Conservation (phyloP, 2,329 filamentous ascomycete genomes). For the Ophiosphaerella narmari region DNA sequence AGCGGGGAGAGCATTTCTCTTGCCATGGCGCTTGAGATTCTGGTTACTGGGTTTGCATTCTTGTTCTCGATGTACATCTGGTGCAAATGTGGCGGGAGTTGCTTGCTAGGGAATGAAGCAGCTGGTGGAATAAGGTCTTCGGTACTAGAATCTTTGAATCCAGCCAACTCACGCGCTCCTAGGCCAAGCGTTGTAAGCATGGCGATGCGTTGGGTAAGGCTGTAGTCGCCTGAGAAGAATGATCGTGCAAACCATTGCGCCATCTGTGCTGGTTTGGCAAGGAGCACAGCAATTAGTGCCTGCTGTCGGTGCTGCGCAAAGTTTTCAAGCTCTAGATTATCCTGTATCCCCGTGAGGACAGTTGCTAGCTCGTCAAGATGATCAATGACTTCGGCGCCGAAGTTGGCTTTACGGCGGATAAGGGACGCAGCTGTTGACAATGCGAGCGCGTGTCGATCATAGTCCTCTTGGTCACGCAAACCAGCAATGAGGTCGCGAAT, state of each 20-base stretch:
- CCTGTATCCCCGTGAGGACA: constrained; percentile 77
- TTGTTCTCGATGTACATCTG: constrained; percentile 63
- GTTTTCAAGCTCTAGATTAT: constrained; percentile 75
- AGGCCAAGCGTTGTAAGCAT: constrained; percentile 83
- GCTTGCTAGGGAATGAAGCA: constrained; percentile 76
- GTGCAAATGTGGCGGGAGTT: constrained; percentile 74
- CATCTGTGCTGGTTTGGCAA: constrained; percentile 76
- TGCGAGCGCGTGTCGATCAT: constrained; percentile 81
- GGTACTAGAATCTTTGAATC: constrained; percentile 65
- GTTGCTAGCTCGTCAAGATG: constrained; percentile 81
- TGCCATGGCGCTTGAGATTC: constrained; percentile 69
- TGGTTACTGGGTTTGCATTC: constrained; percentile 64
- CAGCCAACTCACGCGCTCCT: constrained; percentile 81
- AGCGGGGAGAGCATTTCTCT: constrained; percentile 78
- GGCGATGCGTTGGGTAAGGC: constrained; percentile 78
- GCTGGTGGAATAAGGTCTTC: constrained; percentile 46
- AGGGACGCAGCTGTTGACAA: constrained; percentile 76
- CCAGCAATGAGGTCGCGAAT: constrained; percentile 81
- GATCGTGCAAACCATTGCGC: constrained; percentile 82
- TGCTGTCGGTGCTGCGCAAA: constrained; percentile 79
- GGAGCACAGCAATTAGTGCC: constrained; percentile 78
- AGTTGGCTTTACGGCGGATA: constrained; percentile 85
- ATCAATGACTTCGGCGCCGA: constrained; percentile 84
- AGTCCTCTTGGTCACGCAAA: constrained; percentile 79
- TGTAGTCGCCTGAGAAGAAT: constrained; percentile 92